These are phyloP conservation scores for Dioscorea alata DNA, from an alignment of 106 monocot genomes.

Conservation along the genomic window DNA sequence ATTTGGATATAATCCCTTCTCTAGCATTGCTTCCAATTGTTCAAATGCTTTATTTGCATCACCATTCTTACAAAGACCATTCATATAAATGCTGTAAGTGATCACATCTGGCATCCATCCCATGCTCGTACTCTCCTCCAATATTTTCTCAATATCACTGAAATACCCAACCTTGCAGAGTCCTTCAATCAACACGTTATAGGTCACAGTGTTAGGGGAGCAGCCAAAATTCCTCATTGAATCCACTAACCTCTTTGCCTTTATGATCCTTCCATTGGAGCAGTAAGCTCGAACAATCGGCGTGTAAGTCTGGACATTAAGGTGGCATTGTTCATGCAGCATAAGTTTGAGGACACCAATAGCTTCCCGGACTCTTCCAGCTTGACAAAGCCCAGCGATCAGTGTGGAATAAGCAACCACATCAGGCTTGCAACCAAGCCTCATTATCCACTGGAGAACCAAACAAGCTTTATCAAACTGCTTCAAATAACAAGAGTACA, in stretches of 20 bases:
- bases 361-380: slow-evolving; percentile 4
- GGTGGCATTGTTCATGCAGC: not conserved
- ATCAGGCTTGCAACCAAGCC: not conserved
- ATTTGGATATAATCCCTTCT: slow-evolving; percentile 34
- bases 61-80: slow-evolving; percentile 46
- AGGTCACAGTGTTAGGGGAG: slow-evolving; percentile 33
- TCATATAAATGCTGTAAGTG: slow-evolving; percentile 55
- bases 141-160: slow-evolving; percentile 25
- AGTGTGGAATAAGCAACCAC: slow-evolving; percentile 5
- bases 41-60: slow-evolving; percentile 29
- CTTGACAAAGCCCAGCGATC: slow-evolving; percentile 1
- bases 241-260: slow-evolving; percentile 22
- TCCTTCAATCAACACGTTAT: slow-evolving; percentile 42
- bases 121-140: slow-evolving; percentile 23
- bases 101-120: slow-evolving; percentile 52
- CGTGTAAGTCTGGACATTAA: slow-evolving; percentile 25
- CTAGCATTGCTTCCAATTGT: slow-evolving; percentile 33
- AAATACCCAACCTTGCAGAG: slow-evolving; percentile 41
- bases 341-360: slow-evolving; percentile 1
- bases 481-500: slow-evolving; percentile 9
- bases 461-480: not conserved
- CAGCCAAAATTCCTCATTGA: slow-evolving; percentile 42
- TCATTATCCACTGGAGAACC: not conserved
- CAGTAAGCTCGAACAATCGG: slow-evolving; percentile 29
- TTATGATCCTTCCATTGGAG: not conserved